phyloP scores from a whole-genome alignment of 805 yeast genomes.

The Saccharomyces cerevisiae region DNA sequence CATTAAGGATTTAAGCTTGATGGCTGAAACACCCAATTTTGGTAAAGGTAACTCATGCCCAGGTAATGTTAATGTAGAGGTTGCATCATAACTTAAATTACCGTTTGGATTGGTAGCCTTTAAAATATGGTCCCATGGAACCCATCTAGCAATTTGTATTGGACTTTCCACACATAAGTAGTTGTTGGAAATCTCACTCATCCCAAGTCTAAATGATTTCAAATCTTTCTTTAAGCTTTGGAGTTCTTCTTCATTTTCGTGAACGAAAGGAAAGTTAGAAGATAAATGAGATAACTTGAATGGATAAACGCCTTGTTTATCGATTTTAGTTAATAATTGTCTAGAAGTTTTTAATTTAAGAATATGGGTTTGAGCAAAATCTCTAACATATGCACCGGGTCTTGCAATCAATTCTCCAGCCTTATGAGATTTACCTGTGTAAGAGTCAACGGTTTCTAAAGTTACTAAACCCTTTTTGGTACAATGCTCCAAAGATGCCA shows the following conservation, averaged over 20 bases:
- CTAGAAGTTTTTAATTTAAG: slow-evolving; percentile 71
- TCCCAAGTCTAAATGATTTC: slow-evolving; percentile 60
- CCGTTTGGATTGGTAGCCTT: slow-evolving; percentile 62
- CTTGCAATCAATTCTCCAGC: slow-evolving; percentile 45
- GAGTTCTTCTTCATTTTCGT: slow-evolving; percentile 31
- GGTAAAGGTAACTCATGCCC: slow-evolving; percentile 74
- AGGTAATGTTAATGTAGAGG: slow-evolving; percentile 46
- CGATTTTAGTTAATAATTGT: slow-evolving; percentile 59
- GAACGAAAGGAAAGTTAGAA: slow-evolving; percentile 48
- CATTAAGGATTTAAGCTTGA: slow-evolving; percentile 56
- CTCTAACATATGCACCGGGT: slow-evolving; percentile 74
- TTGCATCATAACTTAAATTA: slow-evolving; percentile 55
- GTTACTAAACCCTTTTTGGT: slow-evolving; percentile 60
- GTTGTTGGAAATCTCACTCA: slow-evolving; percentile 71
- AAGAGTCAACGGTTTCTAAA: slow-evolving; percentile 56
- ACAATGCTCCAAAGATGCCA: slow-evolving; percentile 56
- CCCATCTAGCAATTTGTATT: slow-evolving; percentile 60
- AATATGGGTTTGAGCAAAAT: slow-evolving; percentile 72
- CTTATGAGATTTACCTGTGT: slow-evolving; percentile 52
- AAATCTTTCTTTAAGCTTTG: slow-evolving; percentile 44
- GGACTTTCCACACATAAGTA: slow-evolving; percentile 70
- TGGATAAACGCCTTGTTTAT: slow-evolving; percentile 80
- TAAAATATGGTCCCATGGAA: slow-evolving; percentile 60
- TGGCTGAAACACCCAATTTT: slow-evolving; percentile 59
- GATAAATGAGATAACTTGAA: slow-evolving; percentile 75